Percentiles rank a stretch among this genome's conserved stretches.
Evolutionary conservation across 106 monocot species (phyloP).

Genomic region (Ottelia alismoides): DNA sequence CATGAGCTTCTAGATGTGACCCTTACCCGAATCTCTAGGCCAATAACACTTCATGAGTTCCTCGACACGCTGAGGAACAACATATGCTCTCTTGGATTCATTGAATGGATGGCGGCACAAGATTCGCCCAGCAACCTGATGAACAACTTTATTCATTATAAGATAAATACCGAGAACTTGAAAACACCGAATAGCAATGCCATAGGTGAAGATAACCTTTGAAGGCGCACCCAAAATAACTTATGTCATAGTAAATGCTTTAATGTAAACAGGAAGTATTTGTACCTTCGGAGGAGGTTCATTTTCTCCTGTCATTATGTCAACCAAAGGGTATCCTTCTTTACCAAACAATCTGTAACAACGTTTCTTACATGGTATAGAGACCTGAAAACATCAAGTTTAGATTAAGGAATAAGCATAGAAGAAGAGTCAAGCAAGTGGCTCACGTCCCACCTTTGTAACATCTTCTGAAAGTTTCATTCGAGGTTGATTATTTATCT

Average conservation of each 20-base stretch:
- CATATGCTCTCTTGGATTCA: no score
- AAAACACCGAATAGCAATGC: constrained; percentile 67
- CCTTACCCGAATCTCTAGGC: constrained; percentile 61
- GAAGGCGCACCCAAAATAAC: constrained; percentile 40
- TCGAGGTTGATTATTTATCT: constrained; percentile 87
- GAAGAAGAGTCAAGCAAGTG: no score
- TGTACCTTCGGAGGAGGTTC: constrained; percentile 87
- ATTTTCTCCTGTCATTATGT: constrained; percentile 78
- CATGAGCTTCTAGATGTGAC: no score
- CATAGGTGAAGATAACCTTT: constrained; percentile 15
- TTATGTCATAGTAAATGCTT: constrained; percentile 30
- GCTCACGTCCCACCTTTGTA: constrained; percentile 67
- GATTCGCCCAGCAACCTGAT: constrained; percentile 59
- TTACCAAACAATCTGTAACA: constrained; percentile 82
- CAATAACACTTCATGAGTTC: constrained; percentile 78
- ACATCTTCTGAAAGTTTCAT: constrained; percentile 99
- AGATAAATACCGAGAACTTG: no score
- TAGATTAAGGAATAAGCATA: no score
- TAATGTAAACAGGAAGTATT: not conserved
- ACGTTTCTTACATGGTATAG: constrained; percentile 92
- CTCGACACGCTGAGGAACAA: constrained; percentile 65
- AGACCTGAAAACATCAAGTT: no score
- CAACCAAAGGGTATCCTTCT: constrained; percentile 90
- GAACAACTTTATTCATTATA: no score
- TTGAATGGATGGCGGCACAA: constrained; percentile 77